Conservation (phyloP, 1,139 yeast species). For the Yamadazyma diddensiae region DNA sequence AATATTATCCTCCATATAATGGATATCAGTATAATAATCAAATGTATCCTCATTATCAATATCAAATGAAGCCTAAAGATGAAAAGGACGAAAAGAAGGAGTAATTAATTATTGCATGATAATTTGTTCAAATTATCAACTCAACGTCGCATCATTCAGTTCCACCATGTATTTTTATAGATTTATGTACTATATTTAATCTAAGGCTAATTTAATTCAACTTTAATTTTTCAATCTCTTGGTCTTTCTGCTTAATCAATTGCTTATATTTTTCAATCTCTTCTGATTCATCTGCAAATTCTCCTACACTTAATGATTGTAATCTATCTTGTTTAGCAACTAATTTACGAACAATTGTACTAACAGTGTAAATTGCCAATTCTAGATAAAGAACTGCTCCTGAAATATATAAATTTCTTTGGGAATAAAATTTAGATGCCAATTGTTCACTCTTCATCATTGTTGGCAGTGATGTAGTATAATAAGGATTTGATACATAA, state of each 20-base stretch:
- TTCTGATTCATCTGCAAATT: conserved; percentile 21
- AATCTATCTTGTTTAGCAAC: conserved; percentile 52
- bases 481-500: conserved; percentile 25
- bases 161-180: conserved; percentile 12
- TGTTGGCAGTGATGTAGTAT: conserved; percentile 13
- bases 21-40: conserved; percentile 22
- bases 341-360: conserved; percentile 53
- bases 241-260: conserved; percentile 42
- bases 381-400: conserved; percentile 67
- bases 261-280: conserved; percentile 39
- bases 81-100: conserved; percentile 11
- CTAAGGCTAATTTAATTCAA: conserved; percentile 35
- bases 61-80: conserved; percentile 10
- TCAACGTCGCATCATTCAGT: conserved; percentile 4
- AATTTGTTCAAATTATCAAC: not conserved
- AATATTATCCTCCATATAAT: conserved; percentile 19
- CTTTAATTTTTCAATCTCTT: conserved; percentile 49
- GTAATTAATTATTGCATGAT: conserved; percentile 1
- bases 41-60: conserved; percentile 18
- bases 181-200: conserved; percentile 10
- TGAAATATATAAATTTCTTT: conserved; percentile 66
- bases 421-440: conserved; percentile 63
- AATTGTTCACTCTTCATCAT: conserved; percentile 37
- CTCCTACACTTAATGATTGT: conserved; percentile 24
- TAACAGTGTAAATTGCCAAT: conserved; percentile 57